These are phyloP conservation scores for Kluyveromyces lactis DNA, from an alignment of 805 yeast genomes.

Conservation along the genomic window DNA sequence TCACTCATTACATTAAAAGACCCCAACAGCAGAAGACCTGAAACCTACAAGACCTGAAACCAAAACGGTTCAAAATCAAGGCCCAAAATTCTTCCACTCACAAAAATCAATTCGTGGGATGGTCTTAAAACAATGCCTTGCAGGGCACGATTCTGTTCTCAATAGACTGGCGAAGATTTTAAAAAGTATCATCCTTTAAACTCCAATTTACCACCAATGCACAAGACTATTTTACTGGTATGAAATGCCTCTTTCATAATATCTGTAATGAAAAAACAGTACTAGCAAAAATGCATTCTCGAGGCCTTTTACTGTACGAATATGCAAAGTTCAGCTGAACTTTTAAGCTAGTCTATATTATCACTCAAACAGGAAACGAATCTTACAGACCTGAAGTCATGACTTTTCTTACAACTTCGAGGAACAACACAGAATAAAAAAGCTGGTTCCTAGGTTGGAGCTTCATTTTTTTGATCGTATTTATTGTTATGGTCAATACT, in stretches of 20 bases:
- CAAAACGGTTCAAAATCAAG: constrained; percentile 17
- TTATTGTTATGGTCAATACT: too few relatives aligned
- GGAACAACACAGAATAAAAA: too few relatives aligned
- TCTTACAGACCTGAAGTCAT: too few relatives aligned
- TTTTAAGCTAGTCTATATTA: neutral
- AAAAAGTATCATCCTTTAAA: constrained; percentile 26
- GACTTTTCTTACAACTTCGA: too few relatives aligned
- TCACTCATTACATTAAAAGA: constrained; percentile 59
- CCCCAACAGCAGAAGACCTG: constrained; percentile 13
- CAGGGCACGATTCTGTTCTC: constrained; percentile 20
- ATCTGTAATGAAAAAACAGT: neutral
- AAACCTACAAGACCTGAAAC: constrained; percentile 6
- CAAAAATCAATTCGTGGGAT: constrained; percentile 9
- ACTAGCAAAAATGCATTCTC: neutral
- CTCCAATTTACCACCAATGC: neutral
- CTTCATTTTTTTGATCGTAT: too few relatives aligned
- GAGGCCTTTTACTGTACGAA: neutral
- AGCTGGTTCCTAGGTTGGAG: too few relatives aligned
- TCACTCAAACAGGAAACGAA: too few relatives aligned
- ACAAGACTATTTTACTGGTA: too few relatives aligned
- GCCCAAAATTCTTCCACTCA: constrained; percentile 1
- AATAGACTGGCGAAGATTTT: constrained; percentile 23
- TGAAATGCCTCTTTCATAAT: too few relatives aligned
- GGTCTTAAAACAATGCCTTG: constrained; percentile 14
- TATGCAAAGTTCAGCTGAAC: neutral